Evolutionary conservation across 2,329 filamentous ascomycete genomes (phyloP), one percentile per base, ranked within the genome.

Genomic region (Erysiphe pulchra): DNA sequence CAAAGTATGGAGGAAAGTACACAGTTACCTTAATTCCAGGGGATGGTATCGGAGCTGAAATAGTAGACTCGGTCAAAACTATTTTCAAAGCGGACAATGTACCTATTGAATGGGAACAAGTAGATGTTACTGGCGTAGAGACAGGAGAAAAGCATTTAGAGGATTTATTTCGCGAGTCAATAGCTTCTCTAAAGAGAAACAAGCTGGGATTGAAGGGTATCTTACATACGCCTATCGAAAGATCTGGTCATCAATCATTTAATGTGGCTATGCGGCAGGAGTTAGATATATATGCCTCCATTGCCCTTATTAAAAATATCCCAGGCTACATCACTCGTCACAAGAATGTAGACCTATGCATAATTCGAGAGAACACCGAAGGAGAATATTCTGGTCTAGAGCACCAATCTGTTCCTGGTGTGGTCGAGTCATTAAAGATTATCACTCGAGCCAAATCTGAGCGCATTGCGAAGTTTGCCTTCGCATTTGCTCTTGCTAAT

Each of bases 41-140:
- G 75, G 90, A 98, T 60, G 90, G 90, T 70, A 93, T 98, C 62
- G 90, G 90, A 64, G 83, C 84, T 64, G 90, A 98, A 69, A 86
- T 95, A 50, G 85, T 87, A 58, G 86, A 95, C 68, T 90, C 84
- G 52, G 87, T 98, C 64, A 93, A 94, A 78, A 92, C 87, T 55
- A 80, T 98, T 65, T 95, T 95, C 79, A 95, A 94, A 76, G 86
- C 87, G 62, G 87, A 95, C 71, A 95, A 93, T 62, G 87, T 94
- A 46, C 90, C 90, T 59, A 78, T 98, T 58, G 85, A 94, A 66
- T 95, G 90, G 87, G 90, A 98, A 67, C 86, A 95, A 70, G 74
- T 98, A 57, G 86, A 94, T 62, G 87, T 93, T 42, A 85, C 83
- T 28, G 90, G 90, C 64, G 73, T 95, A 53, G 82, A 87, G 61